These are phyloP conservation scores for Fusarium agapanthi DNA, from an alignment of 2,329 filamentous ascomycete genomes.

Conservation along the genomic window DNA sequence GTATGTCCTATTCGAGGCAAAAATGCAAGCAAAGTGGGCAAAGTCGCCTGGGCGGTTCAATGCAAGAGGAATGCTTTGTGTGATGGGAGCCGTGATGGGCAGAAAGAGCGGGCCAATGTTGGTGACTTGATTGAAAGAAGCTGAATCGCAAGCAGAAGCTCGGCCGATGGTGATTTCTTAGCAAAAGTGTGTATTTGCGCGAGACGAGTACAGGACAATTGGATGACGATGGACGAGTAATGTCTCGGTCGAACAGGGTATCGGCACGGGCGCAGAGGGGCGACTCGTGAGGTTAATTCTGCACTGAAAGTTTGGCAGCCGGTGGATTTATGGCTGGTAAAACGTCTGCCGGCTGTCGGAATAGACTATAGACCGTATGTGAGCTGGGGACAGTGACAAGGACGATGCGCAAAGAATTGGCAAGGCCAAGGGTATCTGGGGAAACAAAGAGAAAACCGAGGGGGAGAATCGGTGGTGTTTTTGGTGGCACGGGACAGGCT, in stretches of 20 bases:
- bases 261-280: constrained; percentile 36
- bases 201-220: constrained; percentile 32
- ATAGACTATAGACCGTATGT: constrained; percentile 36
- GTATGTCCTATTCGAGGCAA: constrained; percentile 40
- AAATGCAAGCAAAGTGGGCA: constrained; percentile 41
- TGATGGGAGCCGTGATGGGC: constrained; percentile 50
- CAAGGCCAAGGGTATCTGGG: constrained; percentile 44
- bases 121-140: constrained; percentile 24
- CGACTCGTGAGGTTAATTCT: constrained; percentile 36
- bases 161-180: constrained; percentile 4
- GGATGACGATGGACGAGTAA: constrained; percentile 32
- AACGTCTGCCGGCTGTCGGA: constrained; percentile 22
- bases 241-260: constrained; percentile 39
- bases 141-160: constrained; percentile 18
- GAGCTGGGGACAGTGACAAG: constrained; percentile 34
- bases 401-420: constrained; percentile 37
- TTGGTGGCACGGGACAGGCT: constrained; percentile 45
- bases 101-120: constrained; percentile 36
- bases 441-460: constrained; percentile 46
- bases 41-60: constrained; percentile 35
- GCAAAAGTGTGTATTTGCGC: constrained; percentile 31
- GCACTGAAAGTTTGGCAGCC: constrained; percentile 21
- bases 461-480: constrained; percentile 43
- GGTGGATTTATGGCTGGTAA: constrained; percentile 7
- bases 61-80: constrained; percentile 43